A percentile compares a stretch with the other conserved stretches of the same genome.
Evolutionary conservation across 768 basidiomycete species (phyloP).

Genomic region (Suillus alpinus): DNA sequence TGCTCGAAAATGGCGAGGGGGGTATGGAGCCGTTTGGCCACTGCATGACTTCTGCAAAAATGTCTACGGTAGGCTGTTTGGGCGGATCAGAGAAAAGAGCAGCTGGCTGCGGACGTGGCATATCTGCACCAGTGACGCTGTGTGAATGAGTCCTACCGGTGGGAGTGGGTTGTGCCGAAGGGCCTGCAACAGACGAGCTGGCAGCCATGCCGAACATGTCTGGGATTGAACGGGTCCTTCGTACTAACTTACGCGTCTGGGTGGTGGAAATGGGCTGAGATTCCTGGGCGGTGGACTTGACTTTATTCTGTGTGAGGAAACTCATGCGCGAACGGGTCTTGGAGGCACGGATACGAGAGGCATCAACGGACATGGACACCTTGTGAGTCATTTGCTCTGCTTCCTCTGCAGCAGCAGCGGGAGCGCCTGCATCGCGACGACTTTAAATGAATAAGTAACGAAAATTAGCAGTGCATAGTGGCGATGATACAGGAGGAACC

Average conservation of each 20-base stretch:
- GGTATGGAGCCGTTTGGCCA: slow-evolving; percentile 42
- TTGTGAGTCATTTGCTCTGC: slow-evolving; percentile 40
- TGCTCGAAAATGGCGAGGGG: slow-evolving; percentile 36
- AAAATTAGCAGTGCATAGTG: background rate
- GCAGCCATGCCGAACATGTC: slow-evolving; percentile 39
- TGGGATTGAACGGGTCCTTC: slow-evolving; percentile 76
- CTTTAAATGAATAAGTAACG: slow-evolving; percentile 30
- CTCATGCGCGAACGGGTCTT: slow-evolving; percentile 67
- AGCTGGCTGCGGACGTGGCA: slow-evolving; percentile 39
- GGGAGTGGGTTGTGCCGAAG: slow-evolving; percentile 27
- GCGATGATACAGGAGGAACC: background rate
- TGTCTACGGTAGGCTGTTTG: slow-evolving; percentile 40
- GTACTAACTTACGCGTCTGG: slow-evolving; percentile 49
- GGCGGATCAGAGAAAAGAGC: slow-evolving; percentile 24
- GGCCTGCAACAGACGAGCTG: slow-evolving; percentile 29
- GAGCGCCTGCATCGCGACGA: slow-evolving; percentile 59
- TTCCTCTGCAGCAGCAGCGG: slow-evolving; percentile 48
- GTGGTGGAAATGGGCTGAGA: slow-evolving; percentile 6
- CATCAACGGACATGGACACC: slow-evolving; percentile 32
- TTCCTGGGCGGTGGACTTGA: slow-evolving; percentile 40
- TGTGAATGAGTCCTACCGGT: slow-evolving; percentile 70
- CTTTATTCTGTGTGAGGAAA: slow-evolving; percentile 48
- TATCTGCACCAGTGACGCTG: slow-evolving; percentile 72
- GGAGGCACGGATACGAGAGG: slow-evolving; percentile 35
- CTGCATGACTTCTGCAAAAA: slow-evolving; percentile 66